Evolutionary conservation across 1,284 basidiomycete species (phyloP).

Genomic region (Ustilago xerochloae): DNA sequence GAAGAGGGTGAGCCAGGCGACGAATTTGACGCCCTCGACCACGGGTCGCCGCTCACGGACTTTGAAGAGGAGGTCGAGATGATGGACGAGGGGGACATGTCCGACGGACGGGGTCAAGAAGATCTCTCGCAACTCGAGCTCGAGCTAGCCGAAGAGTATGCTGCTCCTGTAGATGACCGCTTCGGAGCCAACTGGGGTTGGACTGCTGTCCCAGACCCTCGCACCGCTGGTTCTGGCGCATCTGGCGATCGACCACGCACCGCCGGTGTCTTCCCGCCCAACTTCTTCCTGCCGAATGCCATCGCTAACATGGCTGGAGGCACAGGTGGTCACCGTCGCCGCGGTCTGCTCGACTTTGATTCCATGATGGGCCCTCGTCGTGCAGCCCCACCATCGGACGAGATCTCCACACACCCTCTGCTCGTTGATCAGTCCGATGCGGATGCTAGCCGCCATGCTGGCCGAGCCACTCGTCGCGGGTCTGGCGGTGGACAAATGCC

Average conservation of each 20-base stretch:
- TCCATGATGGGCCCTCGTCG: conserved; percentile 48
- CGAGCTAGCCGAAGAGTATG: conserved; percentile 57
- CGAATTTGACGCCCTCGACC: neutral
- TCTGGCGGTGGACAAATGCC: conserved; percentile 20
- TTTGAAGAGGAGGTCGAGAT: conserved; percentile 32
- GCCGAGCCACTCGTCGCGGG: conserved; percentile 11
- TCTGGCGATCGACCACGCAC: conserved; percentile 24
- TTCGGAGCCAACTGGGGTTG: conserved; percentile 67
- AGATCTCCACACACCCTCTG: conserved; percentile 79
- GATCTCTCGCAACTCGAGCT: conserved; percentile 61
- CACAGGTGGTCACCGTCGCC: conserved; percentile 38
- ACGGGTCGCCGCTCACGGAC: conserved; percentile 9
- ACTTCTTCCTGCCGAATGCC: conserved; percentile 52
- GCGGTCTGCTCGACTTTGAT: conserved; percentile 46
- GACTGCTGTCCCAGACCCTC: conserved; percentile 43
- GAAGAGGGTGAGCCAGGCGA: neutral
- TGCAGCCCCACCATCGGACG: conserved; percentile 22
- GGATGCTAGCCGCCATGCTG: conserved; percentile 35
- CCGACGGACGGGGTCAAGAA: conserved; percentile 52
- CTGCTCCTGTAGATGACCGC: conserved; percentile 55
- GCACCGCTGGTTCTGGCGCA: conserved; percentile 10
- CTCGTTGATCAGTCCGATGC: conserved; percentile 73
- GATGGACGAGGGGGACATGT: conserved; percentile 48
- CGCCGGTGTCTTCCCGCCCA: conserved; percentile 42
- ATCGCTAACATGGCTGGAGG: conserved; percentile 27